phyloP scores from a whole-genome alignment of 2,329 filamentous ascomycete genomes.

The Pyrenophora graminea region DNA sequence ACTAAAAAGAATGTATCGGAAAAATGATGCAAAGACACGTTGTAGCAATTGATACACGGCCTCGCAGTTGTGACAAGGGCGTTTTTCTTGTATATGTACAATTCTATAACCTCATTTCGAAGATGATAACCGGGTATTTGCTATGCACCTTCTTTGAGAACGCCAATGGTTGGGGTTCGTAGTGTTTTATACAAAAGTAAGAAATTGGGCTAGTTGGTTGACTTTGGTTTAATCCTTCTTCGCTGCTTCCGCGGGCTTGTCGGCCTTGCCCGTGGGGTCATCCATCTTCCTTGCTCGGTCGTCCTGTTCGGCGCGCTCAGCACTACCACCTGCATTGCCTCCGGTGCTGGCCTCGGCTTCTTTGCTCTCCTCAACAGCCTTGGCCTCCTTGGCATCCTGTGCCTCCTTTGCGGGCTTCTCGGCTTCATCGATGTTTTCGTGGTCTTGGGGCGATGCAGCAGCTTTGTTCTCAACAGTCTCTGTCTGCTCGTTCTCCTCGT shows the following conservation, averaged over 20 bases:
- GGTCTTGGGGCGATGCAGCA: constrained; percentile 77
- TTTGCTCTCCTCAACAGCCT: constrained; percentile 28
- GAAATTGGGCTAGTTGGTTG: constrained; percentile 4
- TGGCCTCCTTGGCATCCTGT: constrained; percentile 21
- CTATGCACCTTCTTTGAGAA: constrained; percentile 14
- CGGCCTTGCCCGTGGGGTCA: constrained; percentile 25
- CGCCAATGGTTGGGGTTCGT: constrained; percentile 14
- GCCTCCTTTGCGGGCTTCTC: constrained; percentile 63
- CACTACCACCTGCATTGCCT: constrained; percentile 27
- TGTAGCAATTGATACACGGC: not conserved
- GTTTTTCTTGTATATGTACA: constrained; percentile 11
- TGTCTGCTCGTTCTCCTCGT: constrained; percentile 94
- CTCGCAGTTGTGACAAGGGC: not conserved
- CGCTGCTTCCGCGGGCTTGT: constrained; percentile 13
- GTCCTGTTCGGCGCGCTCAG: constrained; percentile 42
- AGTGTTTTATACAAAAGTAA: constrained; percentile 28
- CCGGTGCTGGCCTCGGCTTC: constrained; percentile 42
- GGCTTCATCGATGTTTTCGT: constrained; percentile 93
- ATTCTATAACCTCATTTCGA: constrained; percentile 12
- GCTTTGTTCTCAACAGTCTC: constrained; percentile 74
- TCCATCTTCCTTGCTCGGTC: constrained; percentile 31
- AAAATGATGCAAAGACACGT: too few species aligned
- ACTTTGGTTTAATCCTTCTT: constrained; percentile 18
- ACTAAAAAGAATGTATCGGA: too few species aligned
- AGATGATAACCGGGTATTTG: constrained; percentile 22